Conservation (phyloP, 2,329 filamentous ascomycete genomes). For the Alternaria solani region DNA sequence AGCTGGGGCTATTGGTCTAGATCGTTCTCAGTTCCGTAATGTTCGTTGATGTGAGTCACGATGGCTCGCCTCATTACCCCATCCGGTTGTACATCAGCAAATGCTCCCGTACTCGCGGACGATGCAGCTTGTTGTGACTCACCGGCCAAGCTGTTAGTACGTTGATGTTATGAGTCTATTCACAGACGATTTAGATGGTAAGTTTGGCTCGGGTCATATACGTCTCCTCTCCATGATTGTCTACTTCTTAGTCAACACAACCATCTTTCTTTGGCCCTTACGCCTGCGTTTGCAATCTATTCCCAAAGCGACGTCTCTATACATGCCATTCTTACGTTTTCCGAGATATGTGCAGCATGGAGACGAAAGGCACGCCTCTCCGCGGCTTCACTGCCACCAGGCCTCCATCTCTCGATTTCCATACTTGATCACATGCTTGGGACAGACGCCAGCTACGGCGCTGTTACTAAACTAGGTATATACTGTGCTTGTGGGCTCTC, state of each 20-base stretch:
- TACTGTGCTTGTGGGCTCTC: neutral
- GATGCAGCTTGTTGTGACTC: neutral
- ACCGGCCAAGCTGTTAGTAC: neutral
- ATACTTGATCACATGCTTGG: neutral
- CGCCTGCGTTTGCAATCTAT: neutral
- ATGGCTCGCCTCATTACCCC: neutral
- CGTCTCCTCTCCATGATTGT: neutral
- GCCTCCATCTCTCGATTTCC: neutral
- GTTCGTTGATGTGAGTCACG: neutral
- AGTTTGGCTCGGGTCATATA: neutral
- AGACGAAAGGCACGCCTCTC: neutral
- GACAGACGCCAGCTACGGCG: neutral
- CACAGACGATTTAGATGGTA: neutral
- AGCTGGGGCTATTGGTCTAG: neutral
- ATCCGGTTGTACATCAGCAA: neutral
- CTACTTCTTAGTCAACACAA: neutral
- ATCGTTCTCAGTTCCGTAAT: neutral
- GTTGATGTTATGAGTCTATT: neutral
- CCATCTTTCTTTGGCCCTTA: neutral
- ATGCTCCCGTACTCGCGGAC: too few species aligned
- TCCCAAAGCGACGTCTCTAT: too few species aligned
- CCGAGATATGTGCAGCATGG: neutral
- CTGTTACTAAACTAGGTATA: neutral
- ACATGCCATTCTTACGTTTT: neutral
- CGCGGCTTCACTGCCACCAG: neutral